phyloP scores from a whole-genome alignment of 371 early-diverging fungal genomes.

The Nematocida sp. region DNA sequence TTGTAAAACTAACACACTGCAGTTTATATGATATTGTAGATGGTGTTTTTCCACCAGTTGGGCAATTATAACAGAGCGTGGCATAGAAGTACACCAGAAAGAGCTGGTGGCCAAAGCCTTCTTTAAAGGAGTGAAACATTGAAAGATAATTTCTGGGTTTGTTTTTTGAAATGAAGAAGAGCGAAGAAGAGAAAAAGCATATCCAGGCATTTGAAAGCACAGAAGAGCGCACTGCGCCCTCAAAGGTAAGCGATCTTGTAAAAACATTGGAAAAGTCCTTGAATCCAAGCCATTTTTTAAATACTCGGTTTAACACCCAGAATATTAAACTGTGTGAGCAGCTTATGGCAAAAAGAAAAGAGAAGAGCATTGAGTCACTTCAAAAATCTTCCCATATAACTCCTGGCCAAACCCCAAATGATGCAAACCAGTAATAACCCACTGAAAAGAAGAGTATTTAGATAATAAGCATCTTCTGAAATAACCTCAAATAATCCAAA shows the following conservation, averaged over 20 bases:
- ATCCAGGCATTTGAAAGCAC: slow-evolving; percentile 44
- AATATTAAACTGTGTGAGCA: slow-evolving; percentile 43
- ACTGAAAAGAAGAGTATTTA: too few relatives aligned
- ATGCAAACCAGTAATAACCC: too few relatives aligned
- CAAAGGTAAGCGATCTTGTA: slow-evolving; percentile 23
- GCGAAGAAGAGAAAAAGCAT: slow-evolving; percentile 13
- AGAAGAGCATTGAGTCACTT: background rate
- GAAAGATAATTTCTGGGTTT: slow-evolving; percentile 48
- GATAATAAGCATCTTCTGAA: too few relatives aligned
- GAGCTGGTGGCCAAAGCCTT: slow-evolving; percentile 22
- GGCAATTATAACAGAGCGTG: background rate
- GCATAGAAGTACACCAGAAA: slow-evolving; percentile 43
- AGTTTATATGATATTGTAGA: slow-evolving; percentile 80
- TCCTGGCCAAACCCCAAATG: too few relatives aligned
- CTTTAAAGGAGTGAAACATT: slow-evolving; percentile 28
- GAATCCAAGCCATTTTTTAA: slow-evolving; percentile 47
- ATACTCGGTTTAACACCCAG: slow-evolving; percentile 46
- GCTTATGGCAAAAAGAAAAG: slow-evolving; percentile 14
- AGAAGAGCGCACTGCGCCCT: background rate
- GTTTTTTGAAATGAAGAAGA: slow-evolving; percentile 57
- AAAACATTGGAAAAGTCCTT: slow-evolving; percentile 36
- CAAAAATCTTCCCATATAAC: too few relatives aligned
- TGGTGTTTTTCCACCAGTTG: slow-evolving; percentile 79
- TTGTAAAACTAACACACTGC: slow-evolving; percentile 51
- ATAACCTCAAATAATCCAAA: too few relatives aligned